Conservation (phyloP, 306 rosid species). For the Inga leiocalycina region DNA sequence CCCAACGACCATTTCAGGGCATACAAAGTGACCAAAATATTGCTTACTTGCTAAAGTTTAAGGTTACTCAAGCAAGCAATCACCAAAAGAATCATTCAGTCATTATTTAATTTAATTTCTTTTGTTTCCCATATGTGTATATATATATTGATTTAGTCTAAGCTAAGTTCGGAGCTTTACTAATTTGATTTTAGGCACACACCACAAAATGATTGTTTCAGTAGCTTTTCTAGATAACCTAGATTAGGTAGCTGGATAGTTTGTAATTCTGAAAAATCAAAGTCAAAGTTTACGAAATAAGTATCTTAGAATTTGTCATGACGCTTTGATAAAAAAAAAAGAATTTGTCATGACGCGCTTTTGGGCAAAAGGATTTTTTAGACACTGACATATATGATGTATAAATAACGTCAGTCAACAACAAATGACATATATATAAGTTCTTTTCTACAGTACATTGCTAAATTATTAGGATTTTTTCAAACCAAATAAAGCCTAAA, state of each 20-base stretch:
- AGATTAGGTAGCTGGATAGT: neutral
- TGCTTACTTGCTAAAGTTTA: neutral
- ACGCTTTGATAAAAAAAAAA: no score
- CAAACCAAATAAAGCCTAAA: neutral
- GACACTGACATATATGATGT: neutral
- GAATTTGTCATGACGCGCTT: neutral
- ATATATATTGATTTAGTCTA: constrained; percentile 32
- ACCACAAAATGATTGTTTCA: neutral
- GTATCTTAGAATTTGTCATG: neutral
- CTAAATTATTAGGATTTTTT: neutral
- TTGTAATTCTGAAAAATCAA: neutral
- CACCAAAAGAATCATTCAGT: neutral
- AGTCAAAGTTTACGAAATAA: neutral
- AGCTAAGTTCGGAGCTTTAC: neutral
- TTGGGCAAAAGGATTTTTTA: neutral
- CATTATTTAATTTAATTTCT: neutral
- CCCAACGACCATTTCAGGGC: constrained; percentile 23
- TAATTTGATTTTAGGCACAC: neutral
- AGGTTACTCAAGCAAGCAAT: constrained; percentile 5
- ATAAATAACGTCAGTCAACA: neutral
- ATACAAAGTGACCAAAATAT: neutral
- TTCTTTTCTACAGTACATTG: neutral
- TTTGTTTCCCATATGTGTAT: neutral
- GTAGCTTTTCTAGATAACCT: neutral
- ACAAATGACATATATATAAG: neutral